phyloP scores from a whole-genome alignment of 768 basidiomycete species.

The Amanita subjunquillea region DNA sequence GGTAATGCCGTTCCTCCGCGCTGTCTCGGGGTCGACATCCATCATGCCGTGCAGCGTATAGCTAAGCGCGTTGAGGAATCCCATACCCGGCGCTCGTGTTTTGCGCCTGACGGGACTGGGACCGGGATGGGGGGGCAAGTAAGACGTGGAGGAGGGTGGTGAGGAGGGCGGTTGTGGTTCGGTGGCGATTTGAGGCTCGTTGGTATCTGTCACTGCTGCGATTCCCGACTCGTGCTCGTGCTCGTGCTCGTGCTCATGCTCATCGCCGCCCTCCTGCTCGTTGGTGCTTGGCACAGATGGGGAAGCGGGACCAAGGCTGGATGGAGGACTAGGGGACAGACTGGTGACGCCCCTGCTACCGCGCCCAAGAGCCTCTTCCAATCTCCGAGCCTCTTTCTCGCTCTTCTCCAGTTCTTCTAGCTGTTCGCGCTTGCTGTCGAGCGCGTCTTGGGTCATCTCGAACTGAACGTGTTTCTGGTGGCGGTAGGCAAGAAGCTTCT shows the following conservation, averaged over 20 bases:
- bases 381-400: conserved; percentile 79
- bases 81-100: conserved; percentile 67
- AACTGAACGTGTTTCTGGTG: conserved; percentile 98
- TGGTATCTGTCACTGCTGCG: conserved; percentile 16
- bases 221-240: background rate
- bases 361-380: conserved; percentile 78
- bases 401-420: conserved; percentile 88
- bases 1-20: conserved; percentile 83
- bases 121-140: conserved; percentile 72
- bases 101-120: conserved; percentile 52
- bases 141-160: conserved; percentile 32
- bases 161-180: conserved; percentile 9
- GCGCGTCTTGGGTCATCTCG: conserved; percentile 89
- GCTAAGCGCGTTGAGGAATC: conserved; percentile 81
- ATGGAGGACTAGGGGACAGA: conserved; percentile 7
- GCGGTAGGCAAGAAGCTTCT: conserved; percentile 86
- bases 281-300: too few relatives aligned
- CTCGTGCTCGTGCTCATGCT: too few relatives aligned
- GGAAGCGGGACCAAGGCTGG: conserved; percentile 6
- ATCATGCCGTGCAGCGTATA: conserved; percentile 97
- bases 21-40: conserved; percentile 97
- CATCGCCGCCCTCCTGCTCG: too few relatives aligned
- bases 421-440: conserved; percentile 76
- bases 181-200: background rate
- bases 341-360: conserved; percentile 27